Evolutionary conservation across 495 filamentous ascomycete genomes (phyloP), one percentile per base, ranked within the genome.

Genomic region (Pyrenopolyporus hunteri): DNA sequence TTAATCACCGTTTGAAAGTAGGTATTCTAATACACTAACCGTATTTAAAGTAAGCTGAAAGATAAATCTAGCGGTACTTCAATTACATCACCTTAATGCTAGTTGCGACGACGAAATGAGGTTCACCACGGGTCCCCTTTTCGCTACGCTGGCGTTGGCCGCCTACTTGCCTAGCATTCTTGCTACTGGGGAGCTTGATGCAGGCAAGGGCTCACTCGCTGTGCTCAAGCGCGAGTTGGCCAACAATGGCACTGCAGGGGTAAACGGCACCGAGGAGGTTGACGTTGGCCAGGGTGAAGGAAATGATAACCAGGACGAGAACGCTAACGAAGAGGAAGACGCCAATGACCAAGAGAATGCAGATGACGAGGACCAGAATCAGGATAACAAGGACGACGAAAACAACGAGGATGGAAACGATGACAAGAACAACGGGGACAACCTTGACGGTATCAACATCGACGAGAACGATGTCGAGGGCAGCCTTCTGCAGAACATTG

Each of bases 1-100:
- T 10, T 65, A 50, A 50, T 47, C n/a, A 10, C 62, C 67, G 67
- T 68, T 68, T 65, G 67, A 65, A 55, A 68, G 67, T 69, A 55
- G 42, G 63, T 16, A 0, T 14, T 47, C 20, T 25, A 17, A 3
- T 4, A 6, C 14, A 9, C 1, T 7, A 1, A 22, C 9, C 29
- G 4, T 17, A 5, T 11, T 10, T 20, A 7, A 2, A 13, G 13
- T 19, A 11, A 28, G 10, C 37, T 63, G 51, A 63, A 8, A 19
- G 16, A 0, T 10, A 28, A 1, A 17, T 43, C 3, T 23, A 69
- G 63, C 64, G 64, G 59, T 28, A 47, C 23, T 45, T 36, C 36
- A 47, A 36, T 59, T 59, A 16, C 52, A 47, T 47, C 57, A 36
- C 23, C 19, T 23, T n/a, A n/a, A 36, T 26, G 28, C 19, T 22